Percentiles rank a stretch among this genome's conserved stretches.
These are phyloP conservation scores for Fusarium falciforme DNA, from an alignment of 2,329 filamentous ascomycete species.

Conservation along the genomic window DNA sequence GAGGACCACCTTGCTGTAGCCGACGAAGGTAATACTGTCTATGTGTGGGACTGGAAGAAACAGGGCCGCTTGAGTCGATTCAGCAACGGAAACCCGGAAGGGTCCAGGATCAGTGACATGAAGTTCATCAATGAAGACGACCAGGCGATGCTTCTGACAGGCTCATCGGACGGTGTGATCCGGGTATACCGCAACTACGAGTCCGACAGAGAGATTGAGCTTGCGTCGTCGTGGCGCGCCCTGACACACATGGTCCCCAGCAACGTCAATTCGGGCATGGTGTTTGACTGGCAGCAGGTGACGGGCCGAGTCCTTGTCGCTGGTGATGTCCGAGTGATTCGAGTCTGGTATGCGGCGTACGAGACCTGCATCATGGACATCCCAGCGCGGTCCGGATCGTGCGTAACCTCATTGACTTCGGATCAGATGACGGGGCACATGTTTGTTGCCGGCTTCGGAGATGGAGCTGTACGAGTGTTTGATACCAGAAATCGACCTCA, in stretches of 20 bases:
- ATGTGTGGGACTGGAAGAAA: constrained; percentile 93
- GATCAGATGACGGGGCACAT: constrained; percentile 98
- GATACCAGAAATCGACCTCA: constrained; percentile 87
- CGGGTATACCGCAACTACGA: constrained; percentile 96
- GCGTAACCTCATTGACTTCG: constrained; percentile 94
- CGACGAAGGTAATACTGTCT: constrained; percentile 91
- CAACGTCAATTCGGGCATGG: constrained; percentile 93
- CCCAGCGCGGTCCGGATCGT: constrained; percentile 91
- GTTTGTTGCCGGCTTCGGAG: constrained; percentile 95
- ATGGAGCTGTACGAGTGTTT: constrained; percentile 93
- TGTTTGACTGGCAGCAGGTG: constrained; percentile 99
- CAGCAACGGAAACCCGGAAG: constrained; percentile 91
- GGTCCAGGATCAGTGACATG: constrained; percentile 93
- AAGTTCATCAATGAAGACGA: constrained; percentile 99
- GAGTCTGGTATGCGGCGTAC: constrained; percentile 94
- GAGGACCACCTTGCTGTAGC: constrained; percentile 95
- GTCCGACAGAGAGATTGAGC: constrained; percentile 77
- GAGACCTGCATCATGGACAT: constrained; percentile 96
- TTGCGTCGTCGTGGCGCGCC: constrained; percentile 92
- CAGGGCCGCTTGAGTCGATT: constrained; percentile 83
- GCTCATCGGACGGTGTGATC: constrained; percentile 93
- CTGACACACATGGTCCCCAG: constrained; percentile 93
- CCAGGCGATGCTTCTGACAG: constrained; percentile 92
- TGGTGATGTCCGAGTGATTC: constrained; percentile 93
- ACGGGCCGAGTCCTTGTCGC: constrained; percentile 94